phyloP scores from a whole-genome alignment of 2,329 filamentous ascomycete species.

The Fusarium albidum region DNA sequence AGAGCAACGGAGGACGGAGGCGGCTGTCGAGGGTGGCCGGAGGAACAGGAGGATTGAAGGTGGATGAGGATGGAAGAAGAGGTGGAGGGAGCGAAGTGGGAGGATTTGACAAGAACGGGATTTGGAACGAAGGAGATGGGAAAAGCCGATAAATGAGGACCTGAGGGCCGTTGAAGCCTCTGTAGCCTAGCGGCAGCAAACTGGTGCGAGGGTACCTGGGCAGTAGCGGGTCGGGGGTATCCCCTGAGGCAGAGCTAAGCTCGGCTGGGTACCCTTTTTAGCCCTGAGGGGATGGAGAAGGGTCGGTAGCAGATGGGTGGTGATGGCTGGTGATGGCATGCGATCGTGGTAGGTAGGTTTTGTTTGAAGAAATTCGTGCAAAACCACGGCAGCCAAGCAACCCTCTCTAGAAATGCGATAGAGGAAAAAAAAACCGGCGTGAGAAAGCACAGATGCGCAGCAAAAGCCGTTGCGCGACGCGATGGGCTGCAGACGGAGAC shows the following conservation, averaged over 20 bases:
- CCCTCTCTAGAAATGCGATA: not conserved
- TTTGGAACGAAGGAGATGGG: conserved; percentile 25
- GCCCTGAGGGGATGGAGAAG: conserved; percentile 24
- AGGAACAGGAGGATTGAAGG: conserved; percentile 6
- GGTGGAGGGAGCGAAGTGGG: conserved; percentile 29
- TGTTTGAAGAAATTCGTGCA: conserved; percentile 7
- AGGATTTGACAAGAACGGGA: conserved; percentile 23
- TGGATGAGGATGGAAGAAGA: conserved; percentile 5
- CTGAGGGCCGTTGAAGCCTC: conserved; percentile 31
- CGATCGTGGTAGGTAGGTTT: conserved; percentile 20
- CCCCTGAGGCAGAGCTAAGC: conserved; percentile 15
- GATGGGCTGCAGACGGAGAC: conserved; percentile 18
- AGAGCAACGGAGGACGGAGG: conserved; percentile 31
- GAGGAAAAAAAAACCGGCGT: not conserved
- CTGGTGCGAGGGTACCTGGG: conserved; percentile 28
- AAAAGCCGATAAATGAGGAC: conserved; percentile 33
- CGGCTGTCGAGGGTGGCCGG: conserved; percentile 29
- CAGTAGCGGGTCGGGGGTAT: conserved; percentile 31
- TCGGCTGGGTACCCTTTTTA: conserved; percentile 25
- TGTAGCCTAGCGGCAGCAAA: conserved; percentile 31
- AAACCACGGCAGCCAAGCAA: conserved; percentile 2
- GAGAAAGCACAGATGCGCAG: not conserved
- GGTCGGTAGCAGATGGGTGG: conserved; percentile 7
- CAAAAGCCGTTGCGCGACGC: conserved; percentile 25
- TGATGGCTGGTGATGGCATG: conserved; percentile 21